phyloP scores from a whole-genome alignment of 805 yeast species.

The Wickerhamomyces ciferrii region DNA sequence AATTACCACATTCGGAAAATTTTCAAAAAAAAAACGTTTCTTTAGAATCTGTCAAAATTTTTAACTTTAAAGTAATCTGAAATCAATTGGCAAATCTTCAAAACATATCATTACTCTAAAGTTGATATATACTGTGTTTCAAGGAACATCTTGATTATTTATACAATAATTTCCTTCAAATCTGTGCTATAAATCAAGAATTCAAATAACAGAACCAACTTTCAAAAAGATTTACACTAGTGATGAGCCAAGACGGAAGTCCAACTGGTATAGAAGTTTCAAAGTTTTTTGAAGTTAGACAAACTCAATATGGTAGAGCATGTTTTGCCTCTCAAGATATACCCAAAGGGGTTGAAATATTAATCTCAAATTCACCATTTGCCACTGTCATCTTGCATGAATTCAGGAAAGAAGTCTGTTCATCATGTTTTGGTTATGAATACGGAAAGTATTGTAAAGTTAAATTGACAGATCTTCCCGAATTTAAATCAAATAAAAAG shows the following conservation, averaged over 20 bases:
- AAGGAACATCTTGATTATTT: too few species aligned
- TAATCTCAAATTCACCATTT: constrained; percentile 35
- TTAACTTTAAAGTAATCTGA: not conserved
- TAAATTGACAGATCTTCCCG: constrained; percentile 21
- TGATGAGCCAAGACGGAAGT: not conserved
- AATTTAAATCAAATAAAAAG: constrained; percentile 7
- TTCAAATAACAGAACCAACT: too few species aligned
- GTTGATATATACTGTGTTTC: too few species aligned
- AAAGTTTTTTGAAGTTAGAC: constrained; percentile 26
- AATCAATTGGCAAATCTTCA: not conserved
- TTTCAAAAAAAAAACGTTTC: not conserved
- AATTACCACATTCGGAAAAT: not conserved
- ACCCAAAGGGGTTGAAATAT: constrained; percentile 33
- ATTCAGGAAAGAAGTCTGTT: constrained; percentile 60
- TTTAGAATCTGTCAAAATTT: not conserved
- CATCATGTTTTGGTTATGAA: constrained; percentile 43
- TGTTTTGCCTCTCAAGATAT: constrained; percentile 44
- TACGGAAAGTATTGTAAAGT: constrained; percentile 42
- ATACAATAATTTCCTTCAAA: too few species aligned
- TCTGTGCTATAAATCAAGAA: too few species aligned
- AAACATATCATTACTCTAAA: too few species aligned
- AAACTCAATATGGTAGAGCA: constrained; percentile 55
- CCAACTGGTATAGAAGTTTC: constrained; percentile 22
- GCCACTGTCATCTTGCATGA: constrained; percentile 44
- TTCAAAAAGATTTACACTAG: not conserved